Percentiles rank a stretch among this genome's conserved stretches.
phyloP scores from a whole-genome alignment of 2,329 filamentous ascomycete genomes.

The Incumbomyces delicatus region DNA sequence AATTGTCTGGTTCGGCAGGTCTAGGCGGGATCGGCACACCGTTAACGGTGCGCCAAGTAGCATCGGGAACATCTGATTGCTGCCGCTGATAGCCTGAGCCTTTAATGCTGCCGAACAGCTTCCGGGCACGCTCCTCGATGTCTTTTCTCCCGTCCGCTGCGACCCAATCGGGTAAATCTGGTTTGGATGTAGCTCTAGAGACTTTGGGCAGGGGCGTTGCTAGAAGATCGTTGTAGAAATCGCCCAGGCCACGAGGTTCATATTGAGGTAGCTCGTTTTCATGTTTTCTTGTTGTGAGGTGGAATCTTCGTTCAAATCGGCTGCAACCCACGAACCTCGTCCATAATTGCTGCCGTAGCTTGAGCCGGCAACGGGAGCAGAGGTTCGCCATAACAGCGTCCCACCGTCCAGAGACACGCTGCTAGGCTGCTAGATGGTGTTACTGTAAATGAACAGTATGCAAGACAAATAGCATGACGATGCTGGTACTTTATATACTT shows the following conservation, averaged over 20 bases:
- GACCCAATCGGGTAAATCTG: constrained; percentile 16
- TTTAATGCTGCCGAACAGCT: constrained; percentile 75
- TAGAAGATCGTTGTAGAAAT: constrained; percentile 37
- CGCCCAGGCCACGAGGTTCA: constrained; percentile 33
- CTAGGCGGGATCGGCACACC: constrained; percentile 74
- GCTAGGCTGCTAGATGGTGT: too few species aligned
- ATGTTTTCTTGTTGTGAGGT: constrained; percentile 18
- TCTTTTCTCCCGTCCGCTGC: constrained; percentile 17
- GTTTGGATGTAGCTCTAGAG: constrained; percentile 6
- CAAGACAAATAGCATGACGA: too few species aligned
- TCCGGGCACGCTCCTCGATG: constrained; percentile 43
- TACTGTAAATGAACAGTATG: too few species aligned
- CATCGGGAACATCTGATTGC: constrained; percentile 32
- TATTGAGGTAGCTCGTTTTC: constrained; percentile 3
- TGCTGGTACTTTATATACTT: too few species aligned
- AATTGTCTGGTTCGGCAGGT: constrained; percentile 89
- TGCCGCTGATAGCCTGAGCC: constrained; percentile 61
- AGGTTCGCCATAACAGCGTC: neutral
- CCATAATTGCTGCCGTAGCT: neutral
- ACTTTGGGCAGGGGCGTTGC: constrained; percentile 20
- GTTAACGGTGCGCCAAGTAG: constrained; percentile 52
- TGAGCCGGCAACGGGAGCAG: constrained; percentile 3
- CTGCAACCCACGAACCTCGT: neutral
- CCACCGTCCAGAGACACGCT: too few species aligned
- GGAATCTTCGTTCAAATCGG: neutral